Evolutionary conservation across 805 yeast genomes (phyloP), one percentile per base, ranked within the genome.

Genomic region (Candida taoyuanica): DNA sequence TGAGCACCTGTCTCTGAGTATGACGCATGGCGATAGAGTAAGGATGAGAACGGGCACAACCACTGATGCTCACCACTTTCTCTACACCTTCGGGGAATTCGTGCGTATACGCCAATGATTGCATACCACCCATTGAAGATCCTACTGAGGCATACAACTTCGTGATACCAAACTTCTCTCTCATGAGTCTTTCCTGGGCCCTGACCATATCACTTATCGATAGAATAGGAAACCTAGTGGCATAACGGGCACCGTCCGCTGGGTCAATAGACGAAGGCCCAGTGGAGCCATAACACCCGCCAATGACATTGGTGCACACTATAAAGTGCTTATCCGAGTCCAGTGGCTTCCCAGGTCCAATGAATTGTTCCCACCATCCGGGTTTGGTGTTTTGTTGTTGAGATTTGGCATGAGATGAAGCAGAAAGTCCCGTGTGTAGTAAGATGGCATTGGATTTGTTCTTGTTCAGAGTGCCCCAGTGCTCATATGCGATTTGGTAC

Each of bases 111-210:
- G 96, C 95, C 39, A 89, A 69, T 7, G 91, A 80, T 64, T 88
- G 96, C 96, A 89, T 87, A n/a, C 96, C 97, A n/a, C 97, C 97
- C 94, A 89, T 85, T 0, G 95, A 85, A 3, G 95, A 81, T 5
- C 97, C 97, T 7, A 89, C 77, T 2, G 86, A 74, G 2, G 95
- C 95, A 59, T 77, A 75, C 18, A 89, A 62, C 56, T 76, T 81
- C 2, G 51, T 33, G 21, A 83, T 81, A 1, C 80, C 79, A 41
- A 88, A 76, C 32, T 73, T 76, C 32, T 78, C 73, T 19, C 62
- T 64, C 15, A 89, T 67, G 30, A 89, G 63, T 36, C 83, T 68
- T 40, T 85, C 71, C 63, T 89, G 97, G 0, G 94, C 95, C 37
- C 96, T 67, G 3, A 85, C 85, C 95, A 89, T 88, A 59, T 89